phyloP scores from a whole-genome alignment of 1,284 basidiomycete genomes.

The Tetrapyrgos nigripes region DNA sequence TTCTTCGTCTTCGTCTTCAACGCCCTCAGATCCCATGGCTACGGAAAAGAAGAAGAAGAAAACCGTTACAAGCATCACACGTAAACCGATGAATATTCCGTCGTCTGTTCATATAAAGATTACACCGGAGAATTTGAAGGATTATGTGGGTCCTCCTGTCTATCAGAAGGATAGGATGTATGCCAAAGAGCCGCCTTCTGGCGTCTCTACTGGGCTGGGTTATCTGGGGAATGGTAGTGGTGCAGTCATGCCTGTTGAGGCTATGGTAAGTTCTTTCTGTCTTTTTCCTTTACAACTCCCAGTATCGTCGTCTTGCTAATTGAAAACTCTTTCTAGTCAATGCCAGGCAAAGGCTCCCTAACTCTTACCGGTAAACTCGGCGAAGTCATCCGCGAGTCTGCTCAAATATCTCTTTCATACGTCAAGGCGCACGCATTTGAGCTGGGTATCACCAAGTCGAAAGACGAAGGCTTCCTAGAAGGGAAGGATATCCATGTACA shows the following conservation, averaged over 20 bases:
- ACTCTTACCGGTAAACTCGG: slow-evolving; percentile 97
- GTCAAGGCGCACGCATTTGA: slow-evolving; percentile 91
- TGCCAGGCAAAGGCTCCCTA: slow-evolving; percentile 90
- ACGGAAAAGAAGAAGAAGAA: slow-evolving; percentile 28
- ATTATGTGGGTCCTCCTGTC: slow-evolving; percentile 95
- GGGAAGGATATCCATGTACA: slow-evolving; percentile 92
- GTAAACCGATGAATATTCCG: slow-evolving; percentile 87
- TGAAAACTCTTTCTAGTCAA: slow-evolving; percentile 57
- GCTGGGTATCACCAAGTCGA: slow-evolving; percentile 81
- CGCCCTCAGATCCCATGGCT: neutral
- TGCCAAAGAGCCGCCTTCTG: slow-evolving; percentile 70
- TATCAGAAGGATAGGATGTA: slow-evolving; percentile 98
- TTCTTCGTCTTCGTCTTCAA: neutral
- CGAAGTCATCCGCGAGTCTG: slow-evolving; percentile 96
- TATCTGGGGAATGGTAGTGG: slow-evolving; percentile 97
- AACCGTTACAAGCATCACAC: slow-evolving; percentile 77
- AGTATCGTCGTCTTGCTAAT: neutral
- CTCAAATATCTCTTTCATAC: slow-evolving; percentile 94
- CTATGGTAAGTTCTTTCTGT: slow-evolving; percentile 64
- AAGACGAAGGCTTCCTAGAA: slow-evolving; percentile 80
- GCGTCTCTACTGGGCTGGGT: slow-evolving; percentile 93
- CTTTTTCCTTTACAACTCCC: neutral
- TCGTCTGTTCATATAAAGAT: slow-evolving; percentile 82
- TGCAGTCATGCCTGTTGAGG: slow-evolving; percentile 97
- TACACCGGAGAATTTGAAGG: slow-evolving; percentile 88